Percentiles rank a stretch among this genome's conserved stretches.
Conservation (phyloP, 177 flowering plant species). For the Vitis hybrid region DNA sequence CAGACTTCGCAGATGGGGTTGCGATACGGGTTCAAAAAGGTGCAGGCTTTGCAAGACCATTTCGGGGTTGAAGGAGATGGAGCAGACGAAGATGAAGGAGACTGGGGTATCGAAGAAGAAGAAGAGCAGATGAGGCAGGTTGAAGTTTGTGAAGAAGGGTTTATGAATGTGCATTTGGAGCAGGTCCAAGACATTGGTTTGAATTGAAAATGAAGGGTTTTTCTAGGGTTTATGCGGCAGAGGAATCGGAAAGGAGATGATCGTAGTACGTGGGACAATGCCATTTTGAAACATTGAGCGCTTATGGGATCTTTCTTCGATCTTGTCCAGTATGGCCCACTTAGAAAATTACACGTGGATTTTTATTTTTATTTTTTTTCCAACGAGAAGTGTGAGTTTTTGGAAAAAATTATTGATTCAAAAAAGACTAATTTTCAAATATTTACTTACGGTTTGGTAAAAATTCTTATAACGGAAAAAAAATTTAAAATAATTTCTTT, state of each 20-base stretch:
- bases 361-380: no score
- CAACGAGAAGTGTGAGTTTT: no score
- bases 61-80: constrained; percentile 25
- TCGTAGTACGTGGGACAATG: background rate
- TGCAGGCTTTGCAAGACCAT: constrained; percentile 92
- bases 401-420: no score
- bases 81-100: constrained; percentile 33
- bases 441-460: no score
- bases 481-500: no score
- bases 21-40: constrained; percentile 57
- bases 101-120: constrained; percentile 23
- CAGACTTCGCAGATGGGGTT: constrained; percentile 59
- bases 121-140: constrained; percentile 67
- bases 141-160: constrained; percentile 55
- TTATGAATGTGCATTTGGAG: constrained; percentile 75
- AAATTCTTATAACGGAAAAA: no score
- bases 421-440: no score
- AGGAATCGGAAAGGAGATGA: background rate
- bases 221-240: constrained; percentile 25
- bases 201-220: background rate
- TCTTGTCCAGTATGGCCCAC: background rate
- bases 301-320: background rate
- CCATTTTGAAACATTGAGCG: constrained; percentile 6
- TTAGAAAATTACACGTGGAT: no score
- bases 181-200: constrained; percentile 62